A percentile compares a stretch with the other conserved stretches of the same genome.
Evolutionary conservation across 148 eudicot species (phyloP).

Genomic region (Pouteria glomerata): DNA sequence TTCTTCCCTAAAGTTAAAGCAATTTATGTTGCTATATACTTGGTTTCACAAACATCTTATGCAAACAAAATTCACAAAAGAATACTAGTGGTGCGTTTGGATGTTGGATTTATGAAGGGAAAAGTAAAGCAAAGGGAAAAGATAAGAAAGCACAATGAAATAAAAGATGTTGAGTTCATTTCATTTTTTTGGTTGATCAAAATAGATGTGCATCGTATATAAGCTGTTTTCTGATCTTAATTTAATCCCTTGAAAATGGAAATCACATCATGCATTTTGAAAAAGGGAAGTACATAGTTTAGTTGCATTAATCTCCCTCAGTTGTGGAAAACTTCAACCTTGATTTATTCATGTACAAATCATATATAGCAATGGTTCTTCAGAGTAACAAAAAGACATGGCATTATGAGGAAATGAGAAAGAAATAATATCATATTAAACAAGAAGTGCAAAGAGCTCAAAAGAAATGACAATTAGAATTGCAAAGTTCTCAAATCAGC

Average conservation of each 20-base stretch:
- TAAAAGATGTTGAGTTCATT: too few relatives aligned
- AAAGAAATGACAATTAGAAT: neutral
- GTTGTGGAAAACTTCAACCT: neutral
- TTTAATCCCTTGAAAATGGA: neutral
- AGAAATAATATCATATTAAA: neutral
- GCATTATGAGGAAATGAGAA: neutral
- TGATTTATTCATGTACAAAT: neutral
- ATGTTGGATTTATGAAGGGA: too few relatives aligned
- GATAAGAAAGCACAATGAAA: too few relatives aligned
- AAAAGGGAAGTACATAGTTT: neutral
- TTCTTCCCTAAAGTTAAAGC: neutral
- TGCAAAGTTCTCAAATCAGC: too few relatives aligned
- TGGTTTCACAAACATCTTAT: neutral
- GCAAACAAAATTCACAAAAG: neutral
- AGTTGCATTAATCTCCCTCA: neutral
- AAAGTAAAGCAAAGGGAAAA: too few relatives aligned
- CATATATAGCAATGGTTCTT: neutral
- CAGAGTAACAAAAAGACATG: neutral
- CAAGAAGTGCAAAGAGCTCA: neutral
- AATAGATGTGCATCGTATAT: neutral
- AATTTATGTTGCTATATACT: neutral
- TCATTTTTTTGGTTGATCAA: neutral
- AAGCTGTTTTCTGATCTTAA: neutral
- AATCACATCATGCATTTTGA: neutral
- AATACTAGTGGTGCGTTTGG: constrained; percentile 2